Conservation (phyloP, 495 filamentous ascomycete species). For the Clavariopsis aquatica region DNA sequence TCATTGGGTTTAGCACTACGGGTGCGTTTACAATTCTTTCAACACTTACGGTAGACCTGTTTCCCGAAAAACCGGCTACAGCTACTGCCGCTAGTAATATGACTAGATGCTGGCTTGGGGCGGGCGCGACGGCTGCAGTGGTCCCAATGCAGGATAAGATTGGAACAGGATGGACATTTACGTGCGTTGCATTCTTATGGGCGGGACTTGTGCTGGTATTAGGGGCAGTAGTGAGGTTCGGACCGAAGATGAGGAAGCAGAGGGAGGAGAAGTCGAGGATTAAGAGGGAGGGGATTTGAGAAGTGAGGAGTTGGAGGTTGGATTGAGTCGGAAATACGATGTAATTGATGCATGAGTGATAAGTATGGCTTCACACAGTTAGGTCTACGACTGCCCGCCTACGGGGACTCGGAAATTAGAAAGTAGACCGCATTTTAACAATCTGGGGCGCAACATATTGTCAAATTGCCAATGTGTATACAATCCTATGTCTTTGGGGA, state of each 20-base stretch:
- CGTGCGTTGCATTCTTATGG: constrained; percentile 61
- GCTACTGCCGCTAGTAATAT: constrained; percentile 73
- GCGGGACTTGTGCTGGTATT: constrained; percentile 56
- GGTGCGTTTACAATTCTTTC: constrained; percentile 55
- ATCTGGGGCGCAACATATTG: too few relatives aligned
- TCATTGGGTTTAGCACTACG: constrained; percentile 59
- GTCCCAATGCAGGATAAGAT: constrained; percentile 65
- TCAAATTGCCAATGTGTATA: too few relatives aligned
- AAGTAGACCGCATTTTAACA: too few relatives aligned
- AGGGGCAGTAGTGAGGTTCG: constrained; percentile 48
- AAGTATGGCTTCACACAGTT: too few relatives aligned
- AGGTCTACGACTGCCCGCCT: too few relatives aligned
- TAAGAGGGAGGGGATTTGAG: constrained; percentile 16
- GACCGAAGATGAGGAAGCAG: constrained; percentile 53
- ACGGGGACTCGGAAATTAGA: too few relatives aligned
- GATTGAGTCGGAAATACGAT: too few relatives aligned
- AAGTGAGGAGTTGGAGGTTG: neutral
- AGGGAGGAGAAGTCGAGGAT: constrained; percentile 48
- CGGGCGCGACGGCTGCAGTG: constrained; percentile 65
- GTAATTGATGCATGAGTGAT: too few relatives aligned
- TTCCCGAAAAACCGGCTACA: constrained; percentile 59
- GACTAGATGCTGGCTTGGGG: constrained; percentile 66
- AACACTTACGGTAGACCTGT: constrained; percentile 66
- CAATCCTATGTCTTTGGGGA: too few relatives aligned
- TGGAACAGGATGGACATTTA: constrained; percentile 70